Base-by-base conservation (phyloP, 768 basidiomycete species). In the Boletus rex-veris region DNA sequence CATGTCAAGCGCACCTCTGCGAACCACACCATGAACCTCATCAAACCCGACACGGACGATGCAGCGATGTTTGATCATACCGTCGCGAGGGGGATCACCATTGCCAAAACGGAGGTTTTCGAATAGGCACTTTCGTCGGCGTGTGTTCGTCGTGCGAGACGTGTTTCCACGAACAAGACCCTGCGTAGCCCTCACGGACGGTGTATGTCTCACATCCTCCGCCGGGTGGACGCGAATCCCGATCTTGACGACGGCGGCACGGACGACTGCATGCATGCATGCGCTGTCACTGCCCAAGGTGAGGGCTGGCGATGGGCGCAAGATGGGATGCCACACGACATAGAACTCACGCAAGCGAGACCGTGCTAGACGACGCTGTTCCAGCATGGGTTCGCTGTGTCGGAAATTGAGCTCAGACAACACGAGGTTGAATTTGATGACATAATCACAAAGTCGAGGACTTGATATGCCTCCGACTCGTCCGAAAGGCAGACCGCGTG, bases 21-120 rank as follows among this genome's bases (percentile, higher is more conserved):
- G 60, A 96, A 86, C 93, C 94, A 98, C 24, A 12, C 92, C 92
- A 44, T 92, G 78, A 31, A 98, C 96, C 70, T 99, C 97, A 67
- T 99, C 97, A 88, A 95, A 98, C 10, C 97, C 97, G 3, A 96
- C 96, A 50, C 92, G 79, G 18, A 98, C 88, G 61, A 98, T 97
- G 71, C 97, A 92, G 45, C 88, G 78, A 2, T 92, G 93, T 66
- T 91, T 94, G 64, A 21, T 86, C 87, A 68, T 92, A 5, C 92
- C 92, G 58, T 94, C 88, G 59, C 77, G 83, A 44, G 92, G 74
- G 43, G 91, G 75, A 42, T 79, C 78, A 0, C 89, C 91, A 62
- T 92, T 90, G 15, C 91, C 91, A 60, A 91, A 92, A 15, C 90
- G 83, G 35, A 93, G 74, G 66, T 90, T 91, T 39, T 84, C 74